Conservation (phyloP, 306 rosid genomes). For the Dryas drummondii region DNA sequence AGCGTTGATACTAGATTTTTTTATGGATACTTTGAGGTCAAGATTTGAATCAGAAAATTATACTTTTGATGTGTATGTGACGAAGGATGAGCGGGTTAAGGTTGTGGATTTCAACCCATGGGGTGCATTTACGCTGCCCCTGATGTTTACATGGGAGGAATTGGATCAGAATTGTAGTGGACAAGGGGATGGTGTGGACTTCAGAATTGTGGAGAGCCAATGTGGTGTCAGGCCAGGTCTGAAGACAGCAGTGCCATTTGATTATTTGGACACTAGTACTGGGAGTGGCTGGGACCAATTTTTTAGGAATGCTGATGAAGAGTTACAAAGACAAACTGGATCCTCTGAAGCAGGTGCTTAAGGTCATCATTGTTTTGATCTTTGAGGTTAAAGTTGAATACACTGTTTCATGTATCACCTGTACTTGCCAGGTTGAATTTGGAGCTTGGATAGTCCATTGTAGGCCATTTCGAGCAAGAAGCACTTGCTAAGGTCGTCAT, state of each 20-base stretch:
- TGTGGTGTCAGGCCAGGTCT: conserved; percentile 75
- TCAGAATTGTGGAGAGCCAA: conserved; percentile 70
- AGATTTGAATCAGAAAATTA: conserved; percentile 59
- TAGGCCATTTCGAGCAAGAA: neutral
- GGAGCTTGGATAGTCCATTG: neutral
- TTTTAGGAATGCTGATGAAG: conserved; percentile 64
- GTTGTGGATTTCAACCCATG: conserved; percentile 83
- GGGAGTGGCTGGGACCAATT: conserved; percentile 93
- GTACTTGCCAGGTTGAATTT: neutral
- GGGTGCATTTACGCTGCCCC: conserved; percentile 70
- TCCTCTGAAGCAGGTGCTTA: conserved; percentile 57
- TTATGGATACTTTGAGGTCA: conserved; percentile 31
- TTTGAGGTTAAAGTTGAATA: neutral
- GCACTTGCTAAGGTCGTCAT: neutral
- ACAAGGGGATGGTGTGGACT: conserved; percentile 34
- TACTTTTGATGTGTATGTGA: conserved; percentile 69
- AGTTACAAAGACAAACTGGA: conserved; percentile 43
- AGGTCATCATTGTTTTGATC: conserved; percentile 10
- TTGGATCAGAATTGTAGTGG: conserved; percentile 39
- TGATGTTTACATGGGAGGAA: conserved; percentile 75
- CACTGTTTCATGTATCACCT: neutral
- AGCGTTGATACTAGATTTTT: conserved; percentile 43
- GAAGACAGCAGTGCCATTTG: conserved; percentile 78
- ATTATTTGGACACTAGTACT: conserved; percentile 65
- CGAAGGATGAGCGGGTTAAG: conserved; percentile 50